Evolutionary conservation across 176 grass and related monocot genomes (phyloP), one percentile per base, ranked within the genome.

Genomic region (Saccharum spontaneum): DNA sequence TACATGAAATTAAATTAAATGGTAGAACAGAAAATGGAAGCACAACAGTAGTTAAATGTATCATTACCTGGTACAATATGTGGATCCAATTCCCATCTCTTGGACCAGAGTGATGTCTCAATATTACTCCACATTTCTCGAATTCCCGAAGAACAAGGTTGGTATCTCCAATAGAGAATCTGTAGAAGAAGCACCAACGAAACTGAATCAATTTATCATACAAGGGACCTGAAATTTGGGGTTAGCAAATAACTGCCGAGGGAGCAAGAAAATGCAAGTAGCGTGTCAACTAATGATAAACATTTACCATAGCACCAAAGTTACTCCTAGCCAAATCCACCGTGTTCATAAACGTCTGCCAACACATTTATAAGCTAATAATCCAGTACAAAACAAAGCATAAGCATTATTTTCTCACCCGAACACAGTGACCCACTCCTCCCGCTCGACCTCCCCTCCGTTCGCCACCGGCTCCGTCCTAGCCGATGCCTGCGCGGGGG

Each of bases 361-460:
- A 37, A 72, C 34, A 77, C 18, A 76, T 9, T 22, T 49, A 40
- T 18, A 61, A 46, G 26, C 38, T n/a, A 76, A 33, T 61, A 76
- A 16, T 62, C 20, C 31, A 66, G 7, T n/a, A 41, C 18, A 86
- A 55, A 50, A 30, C 3, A 48, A 79, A 87, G 52, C 14, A 77
- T 18, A 73, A 10, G 36, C 44, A 79, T 10, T 10, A 12, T 91
- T 23, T 73, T 6, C 90, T 89, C 68, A 98, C 96, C 96, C 93
- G 76, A 96, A 99, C 16, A 99, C 93, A 69, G 94, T 96, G 75
- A 99, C 80, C 97, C 97, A 99, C 75, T 94, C 88, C 78, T 89
- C 97, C 59, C 90, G 71, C 34, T 99, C 86, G 14, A 26, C 68
- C n/a, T 72, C 81, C 69, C 76, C 88, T 28, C 81, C 85, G 83